Evolutionary conservation across 495 filamentous ascomycete species (phyloP).

Genomic region (Chaetomium cochliodes): DNA sequence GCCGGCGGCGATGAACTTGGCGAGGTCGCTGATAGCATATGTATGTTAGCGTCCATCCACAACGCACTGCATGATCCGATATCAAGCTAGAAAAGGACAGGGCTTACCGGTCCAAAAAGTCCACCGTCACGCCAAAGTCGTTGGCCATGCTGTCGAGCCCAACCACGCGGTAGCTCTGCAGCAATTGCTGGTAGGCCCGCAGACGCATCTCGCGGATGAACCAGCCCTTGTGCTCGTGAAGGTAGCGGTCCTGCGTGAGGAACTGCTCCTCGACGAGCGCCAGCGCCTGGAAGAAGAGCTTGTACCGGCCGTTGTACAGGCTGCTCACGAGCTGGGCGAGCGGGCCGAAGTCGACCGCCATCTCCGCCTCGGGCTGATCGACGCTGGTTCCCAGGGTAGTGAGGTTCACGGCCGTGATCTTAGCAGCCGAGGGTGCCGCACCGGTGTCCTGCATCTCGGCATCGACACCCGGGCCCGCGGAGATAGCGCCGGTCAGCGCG

Average conservation of each 20-base stretch:
- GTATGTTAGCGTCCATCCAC: conserved; percentile 24
- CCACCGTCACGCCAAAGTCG: conserved; percentile 93
- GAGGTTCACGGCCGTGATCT: conserved; percentile 74
- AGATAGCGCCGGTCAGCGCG: conserved; percentile 71
- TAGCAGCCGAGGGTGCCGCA: conserved; percentile 54
- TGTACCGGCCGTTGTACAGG: conserved; percentile 89
- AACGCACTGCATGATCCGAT: neutral
- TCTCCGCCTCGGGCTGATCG: conserved; percentile 72
- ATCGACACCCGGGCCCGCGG: conserved; percentile 76
- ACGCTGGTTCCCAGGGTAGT: conserved; percentile 70
- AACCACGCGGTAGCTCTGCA: conserved; percentile 98
- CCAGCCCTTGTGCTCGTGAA: conserved; percentile 91
- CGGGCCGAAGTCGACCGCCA: conserved; percentile 72
- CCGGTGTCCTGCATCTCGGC: conserved; percentile 73
- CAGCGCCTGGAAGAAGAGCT: conserved; percentile 85
- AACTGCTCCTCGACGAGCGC: conserved; percentile 93
- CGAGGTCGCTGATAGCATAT: conserved; percentile 65
- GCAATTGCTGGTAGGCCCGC: conserved; percentile 88
- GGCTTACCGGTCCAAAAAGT: conserved; percentile 85
- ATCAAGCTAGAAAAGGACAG: conserved; percentile 13
- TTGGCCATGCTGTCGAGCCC: conserved; percentile 92
- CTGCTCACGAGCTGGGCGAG: conserved; percentile 84
- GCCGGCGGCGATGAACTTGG: conserved; percentile 94
- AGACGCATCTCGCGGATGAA: conserved; percentile 98
- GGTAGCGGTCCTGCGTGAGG: conserved; percentile 87